phyloP scores from a whole-genome alignment of 768 basidiomycete species.

The Trametes cubensis region DNA sequence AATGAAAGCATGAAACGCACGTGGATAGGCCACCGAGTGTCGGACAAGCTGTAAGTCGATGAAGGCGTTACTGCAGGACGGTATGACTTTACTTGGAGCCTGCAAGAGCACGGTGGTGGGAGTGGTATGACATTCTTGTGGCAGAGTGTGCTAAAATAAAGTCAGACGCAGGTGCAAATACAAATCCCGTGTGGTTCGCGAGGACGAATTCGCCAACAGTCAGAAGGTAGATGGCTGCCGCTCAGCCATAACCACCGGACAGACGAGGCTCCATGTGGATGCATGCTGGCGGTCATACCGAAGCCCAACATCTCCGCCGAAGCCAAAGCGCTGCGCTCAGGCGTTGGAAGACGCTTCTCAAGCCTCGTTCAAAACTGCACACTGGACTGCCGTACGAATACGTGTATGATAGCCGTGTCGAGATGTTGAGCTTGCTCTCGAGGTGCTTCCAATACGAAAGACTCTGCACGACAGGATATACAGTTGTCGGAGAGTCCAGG shows the following conservation, averaged over 20 bases:
- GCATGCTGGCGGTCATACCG: slow-evolving; percentile 51
- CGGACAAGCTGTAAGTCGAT: no score
- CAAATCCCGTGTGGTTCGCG: slow-evolving; percentile 17
- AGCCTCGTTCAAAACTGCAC: neutral
- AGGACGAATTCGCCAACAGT: slow-evolving; percentile 25
- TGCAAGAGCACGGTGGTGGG: no score
- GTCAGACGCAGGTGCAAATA: slow-evolving; percentile 17
- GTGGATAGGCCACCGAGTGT: no score
- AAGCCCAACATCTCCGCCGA: slow-evolving; percentile 59
- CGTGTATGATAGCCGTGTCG: no score
- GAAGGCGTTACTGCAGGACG: no score
- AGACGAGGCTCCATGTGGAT: neutral
- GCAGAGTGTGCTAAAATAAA: no score
- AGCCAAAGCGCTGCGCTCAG: slow-evolving; percentile 48
- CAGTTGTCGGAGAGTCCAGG: no score
- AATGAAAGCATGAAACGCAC: no score
- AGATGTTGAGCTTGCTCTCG: neutral
- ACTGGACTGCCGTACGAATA: neutral
- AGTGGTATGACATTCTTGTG: no score
- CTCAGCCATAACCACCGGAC: neutral
- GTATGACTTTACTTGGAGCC: no score
- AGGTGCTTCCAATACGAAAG: neutral
- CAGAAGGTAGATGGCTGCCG: slow-evolving; percentile 20
- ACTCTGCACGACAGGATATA: no score
- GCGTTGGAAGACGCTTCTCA: slow-evolving; percentile 48